Evolutionary conservation across 2,329 filamentous ascomycete species (phyloP).

Genomic region (Fusarium sp.): DNA sequence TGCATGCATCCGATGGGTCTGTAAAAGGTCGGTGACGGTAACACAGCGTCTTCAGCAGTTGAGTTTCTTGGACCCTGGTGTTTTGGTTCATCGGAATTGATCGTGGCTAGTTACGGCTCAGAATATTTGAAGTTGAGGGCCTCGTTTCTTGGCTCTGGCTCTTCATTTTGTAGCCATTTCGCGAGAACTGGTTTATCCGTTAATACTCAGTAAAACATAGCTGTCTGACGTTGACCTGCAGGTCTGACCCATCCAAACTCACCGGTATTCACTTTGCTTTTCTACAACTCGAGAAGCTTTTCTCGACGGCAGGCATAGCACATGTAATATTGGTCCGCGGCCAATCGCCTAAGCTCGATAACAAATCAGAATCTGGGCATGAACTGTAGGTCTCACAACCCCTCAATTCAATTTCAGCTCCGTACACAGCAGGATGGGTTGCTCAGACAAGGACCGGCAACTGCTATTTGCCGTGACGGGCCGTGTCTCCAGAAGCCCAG

Average conservation of each 20-base stretch:
- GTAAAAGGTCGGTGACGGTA: constrained; percentile 1
- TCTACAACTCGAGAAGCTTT: not conserved
- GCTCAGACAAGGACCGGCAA: not conserved
- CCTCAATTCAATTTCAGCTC: constrained; percentile 18
- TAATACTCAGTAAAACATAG: not conserved
- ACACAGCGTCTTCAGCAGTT: not conserved
- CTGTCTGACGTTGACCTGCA: constrained; percentile 1
- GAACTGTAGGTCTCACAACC: constrained; percentile 25
- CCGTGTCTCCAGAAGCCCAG: not conserved
- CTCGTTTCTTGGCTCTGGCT: not conserved
- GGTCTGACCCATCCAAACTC: not conserved
- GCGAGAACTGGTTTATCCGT: not conserved
- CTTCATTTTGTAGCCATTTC: not conserved
- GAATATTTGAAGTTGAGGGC: not conserved
- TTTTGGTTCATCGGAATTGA: not conserved
- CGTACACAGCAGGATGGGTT: not conserved
- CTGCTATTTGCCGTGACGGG: constrained; percentile 13
- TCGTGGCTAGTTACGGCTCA: not conserved
- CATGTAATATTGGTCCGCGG: not conserved
- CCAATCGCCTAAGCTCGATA: not conserved
- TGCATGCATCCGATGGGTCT: constrained; percentile 15
- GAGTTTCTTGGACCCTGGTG: constrained; percentile 2
- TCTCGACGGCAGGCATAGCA: not conserved
- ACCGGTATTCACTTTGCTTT: constrained; percentile 7
- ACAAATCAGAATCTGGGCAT: constrained; percentile 6